Evolutionary conservation across 1,284 basidiomycete genomes (phyloP).

Genomic region (Omphalotus olearius): DNA sequence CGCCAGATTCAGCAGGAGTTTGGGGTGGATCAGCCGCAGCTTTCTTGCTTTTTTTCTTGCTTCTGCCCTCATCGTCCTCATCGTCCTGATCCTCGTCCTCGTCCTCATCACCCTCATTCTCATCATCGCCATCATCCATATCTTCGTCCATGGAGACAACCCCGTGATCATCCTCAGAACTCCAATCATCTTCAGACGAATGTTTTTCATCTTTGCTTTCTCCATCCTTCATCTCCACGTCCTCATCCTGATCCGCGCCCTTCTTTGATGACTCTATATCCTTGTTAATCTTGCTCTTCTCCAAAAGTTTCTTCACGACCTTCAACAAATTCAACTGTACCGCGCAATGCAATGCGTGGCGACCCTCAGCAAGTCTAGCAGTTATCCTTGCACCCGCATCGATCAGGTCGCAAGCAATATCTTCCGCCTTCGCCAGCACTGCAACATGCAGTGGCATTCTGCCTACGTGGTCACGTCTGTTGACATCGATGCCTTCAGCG

Average conservation of each 20-base stretch:
- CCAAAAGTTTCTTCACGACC: constrained; percentile 45
- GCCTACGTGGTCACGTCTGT: constrained; percentile 55
- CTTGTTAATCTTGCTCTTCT: constrained; percentile 39
- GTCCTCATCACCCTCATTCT: constrained; percentile 23
- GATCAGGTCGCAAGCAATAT: constrained; percentile 46
- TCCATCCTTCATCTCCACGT: constrained; percentile 22
- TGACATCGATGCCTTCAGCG: constrained; percentile 37
- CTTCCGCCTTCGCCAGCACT: constrained; percentile 37
- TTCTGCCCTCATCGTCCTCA: constrained; percentile 5
- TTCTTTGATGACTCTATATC: constrained; percentile 28
- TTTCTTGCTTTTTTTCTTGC: constrained; percentile 14
- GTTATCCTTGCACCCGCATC: constrained; percentile 52
- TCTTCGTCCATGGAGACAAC: constrained; percentile 25
- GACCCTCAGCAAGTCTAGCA: constrained; percentile 49
- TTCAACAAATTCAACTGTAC: constrained; percentile 39
- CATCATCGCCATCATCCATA: constrained; percentile 30
- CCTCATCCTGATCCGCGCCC: constrained; percentile 25
- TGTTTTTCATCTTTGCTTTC: constrained; percentile 24
- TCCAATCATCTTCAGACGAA: constrained; percentile 45
- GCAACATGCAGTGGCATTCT: constrained; percentile 53
- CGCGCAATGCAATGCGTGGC: constrained; percentile 51
- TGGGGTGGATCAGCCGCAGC: constrained; percentile 13
- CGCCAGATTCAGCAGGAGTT: constrained; percentile 10
- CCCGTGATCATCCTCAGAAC: constrained; percentile 34
- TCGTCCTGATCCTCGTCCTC: constrained; percentile 15